A percentile compares a stretch with the other conserved stretches of the same genome.
Evolutionary conservation across 139 green algal genomes (phyloP).

Genomic region (Chlorella sp.): DNA sequence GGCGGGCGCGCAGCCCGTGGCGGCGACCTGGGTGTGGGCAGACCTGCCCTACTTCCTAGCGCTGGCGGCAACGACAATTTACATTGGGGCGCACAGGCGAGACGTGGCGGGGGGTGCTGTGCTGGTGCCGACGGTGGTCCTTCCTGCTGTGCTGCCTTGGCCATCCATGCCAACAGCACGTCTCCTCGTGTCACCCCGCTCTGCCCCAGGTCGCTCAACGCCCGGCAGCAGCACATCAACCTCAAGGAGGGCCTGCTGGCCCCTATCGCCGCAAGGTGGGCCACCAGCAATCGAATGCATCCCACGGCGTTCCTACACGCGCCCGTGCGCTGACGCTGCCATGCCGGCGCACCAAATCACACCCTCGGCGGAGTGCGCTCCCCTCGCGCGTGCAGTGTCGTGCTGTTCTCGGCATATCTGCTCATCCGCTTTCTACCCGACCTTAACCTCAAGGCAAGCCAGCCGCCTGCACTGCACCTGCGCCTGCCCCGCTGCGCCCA

Average conservation of each 20-base stretch:
- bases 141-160: not conserved
- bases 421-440: constrained; percentile 78
- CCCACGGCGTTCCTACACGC: no score
- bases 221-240: constrained; percentile 63
- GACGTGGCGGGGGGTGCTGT: no score
- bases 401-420: constrained; percentile 79
- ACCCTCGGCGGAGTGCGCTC: no score
- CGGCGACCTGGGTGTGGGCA: not conserved
- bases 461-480: no score
- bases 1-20: constrained; percentile 35
- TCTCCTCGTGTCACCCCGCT: no score
- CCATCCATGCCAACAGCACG: no score
- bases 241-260: constrained; percentile 74
- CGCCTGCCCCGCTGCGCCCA: no score
- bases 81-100: constrained; percentile 85
- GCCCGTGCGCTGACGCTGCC: no score
- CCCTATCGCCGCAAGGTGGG: constrained; percentile 67
- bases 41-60: constrained; percentile 77
- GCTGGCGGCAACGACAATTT: constrained; percentile 78
- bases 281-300: no score
- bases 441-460: constrained; percentile 58
- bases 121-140: no score
- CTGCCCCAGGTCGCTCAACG: constrained; percentile 64
- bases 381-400: no score
- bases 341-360: no score